Conservation (phyloP, 2,329 filamentous ascomycete species). For the Tolypocladium endophyticum region DNA sequence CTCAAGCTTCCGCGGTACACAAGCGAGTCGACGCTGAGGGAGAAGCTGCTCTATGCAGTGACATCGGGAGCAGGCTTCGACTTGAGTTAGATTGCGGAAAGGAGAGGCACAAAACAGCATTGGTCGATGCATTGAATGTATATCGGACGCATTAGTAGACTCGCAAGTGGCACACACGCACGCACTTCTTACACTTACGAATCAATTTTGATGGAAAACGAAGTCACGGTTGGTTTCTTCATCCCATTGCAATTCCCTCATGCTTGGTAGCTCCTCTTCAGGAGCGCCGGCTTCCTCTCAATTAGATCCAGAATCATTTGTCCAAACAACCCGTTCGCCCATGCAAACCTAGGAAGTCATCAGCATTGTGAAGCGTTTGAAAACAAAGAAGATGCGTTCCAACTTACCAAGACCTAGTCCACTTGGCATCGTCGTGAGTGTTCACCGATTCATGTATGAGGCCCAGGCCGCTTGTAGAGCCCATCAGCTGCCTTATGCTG, state of each 20-base stretch:
- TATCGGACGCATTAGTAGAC: slow-evolving; percentile 1
- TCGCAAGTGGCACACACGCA: neutral
- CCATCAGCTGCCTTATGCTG: slow-evolving; percentile 54
- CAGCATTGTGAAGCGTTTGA: slow-evolving; percentile 12
- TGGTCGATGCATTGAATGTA: neutral
- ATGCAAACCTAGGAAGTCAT: slow-evolving; percentile 58
- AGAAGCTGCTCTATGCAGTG: slow-evolving; percentile 83
- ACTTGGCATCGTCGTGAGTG: slow-evolving; percentile 18
- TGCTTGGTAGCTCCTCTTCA: slow-evolving; percentile 37
- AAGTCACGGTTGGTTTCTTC: neutral
- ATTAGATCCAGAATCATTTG: slow-evolving; percentile 71
- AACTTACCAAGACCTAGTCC: slow-evolving; percentile 26
- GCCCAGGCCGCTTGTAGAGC: slow-evolving; percentile 61
- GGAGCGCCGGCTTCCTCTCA: slow-evolving; percentile 58
- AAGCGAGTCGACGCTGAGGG: slow-evolving; percentile 52
- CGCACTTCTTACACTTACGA: neutral
- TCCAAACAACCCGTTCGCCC: slow-evolving; percentile 83
- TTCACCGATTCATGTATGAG: slow-evolving; percentile 60
- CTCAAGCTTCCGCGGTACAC: slow-evolving; percentile 82
- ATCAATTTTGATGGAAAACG: neutral
- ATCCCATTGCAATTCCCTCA: neutral
- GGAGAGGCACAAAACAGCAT: slow-evolving; percentile 5
- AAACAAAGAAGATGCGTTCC: neutral
- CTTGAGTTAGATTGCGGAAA: slow-evolving; percentile 42
- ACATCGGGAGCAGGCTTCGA: slow-evolving; percentile 90